Evolutionary conservation across 2,329 filamentous ascomycete species (phyloP).

Genomic region (Colletotrichum sidae): DNA sequence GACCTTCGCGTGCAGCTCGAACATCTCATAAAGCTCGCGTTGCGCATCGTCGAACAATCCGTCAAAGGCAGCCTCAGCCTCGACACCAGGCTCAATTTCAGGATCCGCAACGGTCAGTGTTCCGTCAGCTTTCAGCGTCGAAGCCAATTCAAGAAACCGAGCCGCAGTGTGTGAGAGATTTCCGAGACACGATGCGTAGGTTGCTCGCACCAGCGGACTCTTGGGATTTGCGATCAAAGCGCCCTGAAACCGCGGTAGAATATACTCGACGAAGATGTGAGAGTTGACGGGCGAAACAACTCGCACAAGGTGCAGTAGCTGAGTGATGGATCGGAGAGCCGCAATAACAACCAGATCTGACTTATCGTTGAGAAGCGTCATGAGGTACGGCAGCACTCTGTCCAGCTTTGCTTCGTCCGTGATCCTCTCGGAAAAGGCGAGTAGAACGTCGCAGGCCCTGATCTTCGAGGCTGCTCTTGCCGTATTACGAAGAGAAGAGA

Average conservation of each 20-base stretch:
- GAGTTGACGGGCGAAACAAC: conserved; percentile 86
- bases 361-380: conserved; percentile 83
- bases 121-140: conserved; percentile 85
- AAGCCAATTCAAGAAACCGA: conserved; percentile 89
- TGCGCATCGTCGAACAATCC: conserved; percentile 90
- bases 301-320: conserved; percentile 86
- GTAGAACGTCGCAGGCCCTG: conserved; percentile 88
- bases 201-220: conserved; percentile 81
- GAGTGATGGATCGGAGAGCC: conserved; percentile 86
- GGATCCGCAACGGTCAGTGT: conserved; percentile 82
- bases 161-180: conserved; percentile 88
- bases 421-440: conserved; percentile 90
- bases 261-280: conserved; percentile 76
- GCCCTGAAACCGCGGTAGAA: conserved; percentile 72
- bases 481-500: conserved; percentile 89
- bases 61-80: conserved; percentile 78
- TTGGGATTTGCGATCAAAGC: conserved; percentile 59
- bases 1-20: conserved; percentile 89
- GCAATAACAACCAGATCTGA: conserved; percentile 87
- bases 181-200: conserved; percentile 92
- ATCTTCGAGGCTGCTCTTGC: conserved; percentile 88
- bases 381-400: conserved; percentile 89
- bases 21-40: conserved; percentile 82
- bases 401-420: conserved; percentile 98
- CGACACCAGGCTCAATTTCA: conserved; percentile 78